These are phyloP conservation scores for Sphagnum magellanicum DNA, from an alignment of 228 moss, liverwort and hornwort genomes.

Conservation along the genomic window DNA sequence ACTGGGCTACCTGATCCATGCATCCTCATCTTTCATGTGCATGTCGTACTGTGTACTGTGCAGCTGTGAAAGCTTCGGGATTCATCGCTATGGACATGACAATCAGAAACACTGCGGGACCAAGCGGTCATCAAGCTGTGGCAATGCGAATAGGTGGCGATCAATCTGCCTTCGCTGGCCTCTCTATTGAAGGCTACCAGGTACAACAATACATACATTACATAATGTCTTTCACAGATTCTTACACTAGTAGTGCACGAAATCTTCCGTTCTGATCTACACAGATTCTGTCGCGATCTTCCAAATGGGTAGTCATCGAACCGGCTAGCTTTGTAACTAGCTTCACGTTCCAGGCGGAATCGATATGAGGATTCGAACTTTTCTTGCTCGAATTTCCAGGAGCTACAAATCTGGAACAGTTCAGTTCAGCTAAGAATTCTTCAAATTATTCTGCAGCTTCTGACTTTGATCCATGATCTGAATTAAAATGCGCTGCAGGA, in stretches of 20 bases:
- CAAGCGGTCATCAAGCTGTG: conserved; percentile 1
- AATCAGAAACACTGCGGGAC: conserved; percentile 2
- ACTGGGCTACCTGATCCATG: too few species aligned
- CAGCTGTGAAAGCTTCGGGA: not conserved
- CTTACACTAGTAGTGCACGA: not conserved
- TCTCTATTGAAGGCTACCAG: conserved; percentile 4
- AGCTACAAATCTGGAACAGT: too few species aligned
- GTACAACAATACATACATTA: not conserved
- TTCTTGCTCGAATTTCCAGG: too few species aligned
- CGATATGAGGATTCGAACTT: too few species aligned
- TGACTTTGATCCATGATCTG: not conserved
- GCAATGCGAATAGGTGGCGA: not conserved
- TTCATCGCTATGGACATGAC: conserved; percentile 2
- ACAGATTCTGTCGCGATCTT: too few species aligned
- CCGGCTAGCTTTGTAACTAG: too few species aligned
- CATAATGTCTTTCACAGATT: not conserved
- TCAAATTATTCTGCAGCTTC: not conserved
- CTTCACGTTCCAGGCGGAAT: too few species aligned
- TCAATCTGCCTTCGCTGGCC: not conserved
- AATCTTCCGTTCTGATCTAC: not conserved
- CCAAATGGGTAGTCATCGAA: too few species aligned
- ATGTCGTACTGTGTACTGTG: not conserved
- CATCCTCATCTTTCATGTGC: not conserved
- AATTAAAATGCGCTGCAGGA: not conserved
- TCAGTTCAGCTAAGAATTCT: not conserved